Conservation (phyloP, 2,329 filamentous ascomycete genomes). For the Chlorencoelia australis region DNA sequence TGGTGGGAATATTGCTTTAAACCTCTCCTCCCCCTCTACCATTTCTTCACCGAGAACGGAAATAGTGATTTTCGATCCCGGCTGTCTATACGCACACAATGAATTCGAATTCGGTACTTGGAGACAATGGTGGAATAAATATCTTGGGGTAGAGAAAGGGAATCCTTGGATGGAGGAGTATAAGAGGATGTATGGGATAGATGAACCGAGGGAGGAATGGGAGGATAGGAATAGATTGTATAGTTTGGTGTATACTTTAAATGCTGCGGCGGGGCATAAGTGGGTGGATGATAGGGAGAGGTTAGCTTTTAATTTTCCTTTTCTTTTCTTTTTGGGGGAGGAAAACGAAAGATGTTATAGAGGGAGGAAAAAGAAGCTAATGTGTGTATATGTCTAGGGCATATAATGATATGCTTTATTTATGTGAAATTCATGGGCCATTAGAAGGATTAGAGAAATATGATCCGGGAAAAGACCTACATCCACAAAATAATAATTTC, state of each 20-base stretch:
- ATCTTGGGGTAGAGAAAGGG: too few relatives aligned
- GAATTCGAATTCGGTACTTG: background rate
- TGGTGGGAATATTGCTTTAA: background rate
- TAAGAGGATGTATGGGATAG: too few relatives aligned
- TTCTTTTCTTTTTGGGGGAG: background rate
- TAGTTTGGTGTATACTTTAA: background rate
- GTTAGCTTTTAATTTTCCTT: background rate
- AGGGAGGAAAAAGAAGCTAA: background rate
- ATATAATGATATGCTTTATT: background rate
- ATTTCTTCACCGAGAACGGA: background rate
- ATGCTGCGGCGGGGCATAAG: background rate
- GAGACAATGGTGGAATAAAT: too few relatives aligned
- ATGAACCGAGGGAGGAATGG: background rate
- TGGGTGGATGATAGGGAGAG: background rate
- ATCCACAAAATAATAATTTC: too few relatives aligned
- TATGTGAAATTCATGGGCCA: background rate
- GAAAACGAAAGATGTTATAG: too few relatives aligned
- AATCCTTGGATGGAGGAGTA: too few relatives aligned
- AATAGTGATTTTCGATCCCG: background rate
- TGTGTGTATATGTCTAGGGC: background rate
- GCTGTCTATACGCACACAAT: background rate
- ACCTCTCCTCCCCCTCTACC: too few relatives aligned
- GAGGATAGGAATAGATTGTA: background rate
- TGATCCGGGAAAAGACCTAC: too few relatives aligned
- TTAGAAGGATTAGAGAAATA: background rate